These are phyloP conservation scores for Amphichorda felina DNA, from an alignment of 2,329 filamentous ascomycete species.

Conservation along the genomic window DNA sequence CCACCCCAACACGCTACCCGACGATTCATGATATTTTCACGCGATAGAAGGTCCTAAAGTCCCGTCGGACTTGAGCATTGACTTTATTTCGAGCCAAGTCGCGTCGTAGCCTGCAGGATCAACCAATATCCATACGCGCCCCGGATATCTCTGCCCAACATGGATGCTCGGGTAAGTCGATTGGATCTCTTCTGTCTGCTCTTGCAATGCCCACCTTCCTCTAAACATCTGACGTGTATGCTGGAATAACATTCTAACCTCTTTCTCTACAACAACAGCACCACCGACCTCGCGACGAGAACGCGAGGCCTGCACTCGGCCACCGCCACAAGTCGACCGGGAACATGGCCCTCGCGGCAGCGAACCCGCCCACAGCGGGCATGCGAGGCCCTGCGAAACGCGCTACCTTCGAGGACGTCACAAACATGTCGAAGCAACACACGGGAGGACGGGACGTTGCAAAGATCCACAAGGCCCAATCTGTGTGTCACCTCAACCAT, in stretches of 20 bases:
- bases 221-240: slow-evolving; percentile 1
- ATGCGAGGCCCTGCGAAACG: slow-evolving; percentile 50
- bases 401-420: slow-evolving; percentile 71
- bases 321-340: slow-evolving; percentile 74
- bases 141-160: slow-evolving; percentile 5
- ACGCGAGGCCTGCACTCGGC: slow-evolving; percentile 48
- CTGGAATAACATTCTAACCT: not conserved
- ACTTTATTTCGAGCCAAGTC: slow-evolving; percentile 5
- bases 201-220: not conserved
- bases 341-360: slow-evolving; percentile 29
- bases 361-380: slow-evolving; percentile 11
- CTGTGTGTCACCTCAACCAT: slow-evolving; percentile 10
- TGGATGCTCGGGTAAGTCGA: slow-evolving; percentile 22
- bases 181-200: slow-evolving; percentile 1
- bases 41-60: not conserved
- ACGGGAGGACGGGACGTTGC: slow-evolving; percentile 15
- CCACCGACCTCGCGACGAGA: slow-evolving; percentile 28
- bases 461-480: slow-evolving; percentile 22
- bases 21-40: not conserved
- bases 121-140: slow-evolving; percentile 1
- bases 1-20: not conserved
- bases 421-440: slow-evolving; percentile 45
- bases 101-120: slow-evolving; percentile 11
- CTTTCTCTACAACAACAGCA: slow-evolving; percentile 16
- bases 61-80: not conserved